A percentile compares a stretch with the other conserved stretches of the same genome.
Evolutionary conservation across 768 basidiomycete genomes (phyloP).

Genomic region (Hygrophorus pudorinus): DNA sequence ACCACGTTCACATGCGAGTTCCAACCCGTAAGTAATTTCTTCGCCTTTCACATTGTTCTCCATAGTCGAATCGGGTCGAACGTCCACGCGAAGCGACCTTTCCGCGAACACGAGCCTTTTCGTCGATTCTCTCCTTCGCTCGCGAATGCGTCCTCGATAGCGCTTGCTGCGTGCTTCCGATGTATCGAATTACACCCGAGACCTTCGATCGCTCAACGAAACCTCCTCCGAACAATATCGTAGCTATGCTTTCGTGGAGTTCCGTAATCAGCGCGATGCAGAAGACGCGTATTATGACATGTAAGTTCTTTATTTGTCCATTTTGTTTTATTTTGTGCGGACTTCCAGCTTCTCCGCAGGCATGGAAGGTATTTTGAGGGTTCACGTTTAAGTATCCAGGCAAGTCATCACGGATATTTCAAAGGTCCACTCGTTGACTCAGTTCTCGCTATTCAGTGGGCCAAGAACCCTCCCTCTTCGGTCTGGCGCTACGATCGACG

Average conservation of each 20-base stretch:
- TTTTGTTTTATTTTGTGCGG: not conserved
- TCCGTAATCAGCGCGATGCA: constrained; percentile 66
- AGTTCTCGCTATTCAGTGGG: constrained; percentile 47
- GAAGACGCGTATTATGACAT: constrained; percentile 82
- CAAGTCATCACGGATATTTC: constrained; percentile 16
- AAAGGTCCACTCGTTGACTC: too few species aligned
- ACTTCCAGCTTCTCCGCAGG: constrained; percentile 30
- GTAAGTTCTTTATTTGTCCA: constrained; percentile 30
- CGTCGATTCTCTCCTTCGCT: not conserved
- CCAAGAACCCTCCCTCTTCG: constrained; percentile 75
- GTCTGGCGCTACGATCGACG: constrained; percentile 70
- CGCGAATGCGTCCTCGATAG: constrained; percentile 10
- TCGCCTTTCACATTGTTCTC: constrained; percentile 12
- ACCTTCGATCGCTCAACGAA: constrained; percentile 50
- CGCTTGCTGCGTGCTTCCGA: constrained; percentile 19
- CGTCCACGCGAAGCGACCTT: constrained; percentile 13
- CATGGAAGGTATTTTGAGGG: constrained; percentile 72
- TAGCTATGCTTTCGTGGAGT: constrained; percentile 86
- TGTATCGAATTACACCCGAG: constrained; percentile 24
- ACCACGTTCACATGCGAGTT: constrained; percentile 60
- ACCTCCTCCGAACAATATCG: constrained; percentile 29
- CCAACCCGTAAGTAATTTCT: constrained; percentile 68
- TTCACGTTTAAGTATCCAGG: constrained; percentile 65
- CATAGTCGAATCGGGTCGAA: constrained; percentile 23
- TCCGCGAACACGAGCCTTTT: constrained; percentile 9